Evolutionary conservation across 2,329 filamentous ascomycete genomes (phyloP).

Genomic region (Aspergillus ochraceoroseus): DNA sequence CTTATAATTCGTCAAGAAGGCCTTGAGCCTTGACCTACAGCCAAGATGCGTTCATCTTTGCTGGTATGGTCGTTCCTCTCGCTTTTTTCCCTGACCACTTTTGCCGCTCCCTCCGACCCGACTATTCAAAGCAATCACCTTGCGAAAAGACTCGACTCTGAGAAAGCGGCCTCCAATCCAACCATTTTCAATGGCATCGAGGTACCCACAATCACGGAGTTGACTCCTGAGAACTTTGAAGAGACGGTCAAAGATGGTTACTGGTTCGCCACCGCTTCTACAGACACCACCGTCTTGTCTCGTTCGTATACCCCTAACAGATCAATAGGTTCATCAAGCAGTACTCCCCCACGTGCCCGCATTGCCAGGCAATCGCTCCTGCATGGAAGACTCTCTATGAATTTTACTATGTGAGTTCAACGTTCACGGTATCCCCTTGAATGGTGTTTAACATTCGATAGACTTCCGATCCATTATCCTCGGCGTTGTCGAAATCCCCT

Average conservation of each 20-base stretch:
- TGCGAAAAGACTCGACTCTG: conserved; percentile 27
- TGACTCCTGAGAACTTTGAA: conserved; percentile 47
- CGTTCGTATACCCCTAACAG: conserved; percentile 20
- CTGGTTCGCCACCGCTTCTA: conserved; percentile 39
- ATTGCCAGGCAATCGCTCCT: conserved; percentile 76
- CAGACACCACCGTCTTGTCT: neutral
- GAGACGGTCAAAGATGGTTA: conserved; percentile 50
- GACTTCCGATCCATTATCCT: conserved; percentile 68
- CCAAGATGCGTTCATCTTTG: conserved; percentile 38
- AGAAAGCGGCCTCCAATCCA: conserved; percentile 22
- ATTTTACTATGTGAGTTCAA: conserved; percentile 62
- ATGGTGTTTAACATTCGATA: conserved; percentile 38
- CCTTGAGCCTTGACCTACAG: conserved; percentile 18
- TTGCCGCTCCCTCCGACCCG: conserved; percentile 28
- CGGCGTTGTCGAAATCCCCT: conserved; percentile 47
- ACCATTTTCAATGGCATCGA: conserved; percentile 50
- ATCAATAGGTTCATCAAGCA: conserved; percentile 49
- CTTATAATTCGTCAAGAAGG: conserved; percentile 13
- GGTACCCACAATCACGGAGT: conserved; percentile 49
- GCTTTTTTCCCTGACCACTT: conserved; percentile 33
- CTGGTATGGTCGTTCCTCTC: conserved; percentile 38
- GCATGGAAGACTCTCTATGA: conserved; percentile 91
- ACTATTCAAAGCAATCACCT: conserved; percentile 20
- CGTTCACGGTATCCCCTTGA: conserved; percentile 2
- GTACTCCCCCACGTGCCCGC: conserved; percentile 54